phyloP scores from a whole-genome alignment of 345 rosid species.

The Heritiera littoralis region DNA sequence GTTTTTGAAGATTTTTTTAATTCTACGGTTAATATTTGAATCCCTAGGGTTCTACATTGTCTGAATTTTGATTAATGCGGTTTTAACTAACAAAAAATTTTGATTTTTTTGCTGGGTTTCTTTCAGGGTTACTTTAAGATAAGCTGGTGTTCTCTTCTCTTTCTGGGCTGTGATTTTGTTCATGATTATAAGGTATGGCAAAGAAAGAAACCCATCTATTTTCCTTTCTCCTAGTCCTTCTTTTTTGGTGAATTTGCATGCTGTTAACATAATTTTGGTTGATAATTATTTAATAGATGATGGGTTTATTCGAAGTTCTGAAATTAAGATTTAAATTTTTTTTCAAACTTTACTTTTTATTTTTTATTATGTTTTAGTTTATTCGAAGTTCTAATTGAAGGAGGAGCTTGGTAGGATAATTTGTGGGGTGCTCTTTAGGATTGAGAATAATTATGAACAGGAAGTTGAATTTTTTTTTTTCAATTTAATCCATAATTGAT shows the following conservation, averaged over 20 bases:
- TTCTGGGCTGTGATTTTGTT: slow-evolving; percentile 32
- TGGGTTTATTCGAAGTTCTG: background rate
- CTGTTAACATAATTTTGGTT: background rate
- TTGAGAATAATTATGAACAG: background rate
- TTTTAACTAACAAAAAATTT: background rate
- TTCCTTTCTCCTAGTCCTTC: background rate
- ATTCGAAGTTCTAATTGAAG: background rate
- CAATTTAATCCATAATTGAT: background rate
- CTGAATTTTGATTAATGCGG: background rate
- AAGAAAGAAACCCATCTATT: background rate
- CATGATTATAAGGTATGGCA: slow-evolving; percentile 33
- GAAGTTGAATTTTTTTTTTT: background rate
- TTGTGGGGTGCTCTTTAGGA: background rate
- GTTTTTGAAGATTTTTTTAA: background rate
- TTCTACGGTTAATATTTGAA: slow-evolving; percentile 14
- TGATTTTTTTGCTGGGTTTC: background rate
- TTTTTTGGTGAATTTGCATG: background rate
- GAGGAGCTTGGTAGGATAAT: background rate
- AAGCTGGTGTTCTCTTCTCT: slow-evolving; percentile 9
- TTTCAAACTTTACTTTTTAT: no score
- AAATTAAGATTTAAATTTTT: background rate
- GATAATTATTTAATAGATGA: background rate
- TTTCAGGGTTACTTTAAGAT: slow-evolving; percentile 25
- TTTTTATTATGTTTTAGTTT: background rate
- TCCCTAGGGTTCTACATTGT: slow-evolving; percentile 8